These are phyloP conservation scores for Cicer pinnatifidum DNA, from an alignment of 306 rosid species.

Conservation along the genomic window DNA sequence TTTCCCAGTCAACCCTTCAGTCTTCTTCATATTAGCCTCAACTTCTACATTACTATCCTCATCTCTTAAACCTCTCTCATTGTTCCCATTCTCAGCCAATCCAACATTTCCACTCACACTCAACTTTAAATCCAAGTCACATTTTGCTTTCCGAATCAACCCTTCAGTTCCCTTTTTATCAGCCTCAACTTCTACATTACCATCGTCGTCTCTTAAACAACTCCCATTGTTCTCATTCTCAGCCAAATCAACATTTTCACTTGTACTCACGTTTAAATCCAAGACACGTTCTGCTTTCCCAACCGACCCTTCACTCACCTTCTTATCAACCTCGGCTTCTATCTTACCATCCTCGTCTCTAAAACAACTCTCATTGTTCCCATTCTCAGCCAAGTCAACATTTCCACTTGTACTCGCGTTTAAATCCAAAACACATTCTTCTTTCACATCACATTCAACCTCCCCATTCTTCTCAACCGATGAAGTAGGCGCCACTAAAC, in stretches of 20 bases:
- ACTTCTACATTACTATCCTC: neutral
- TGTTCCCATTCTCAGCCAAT: constrained; percentile 48
- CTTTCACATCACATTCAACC: constrained; percentile 37
- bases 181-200: constrained; percentile 15
- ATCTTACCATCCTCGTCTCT: neutral
- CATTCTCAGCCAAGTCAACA: constrained; percentile 52
- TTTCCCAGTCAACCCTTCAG: neutral
- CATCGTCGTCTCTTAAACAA: neutral
- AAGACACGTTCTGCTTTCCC: constrained; percentile 44
- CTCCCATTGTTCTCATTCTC: constrained; percentile 48
- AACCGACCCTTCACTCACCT: neutral
- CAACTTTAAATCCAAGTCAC: constrained; percentile 45
- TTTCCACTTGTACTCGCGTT: constrained; percentile 39
- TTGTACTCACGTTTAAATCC: constrained; percentile 41
- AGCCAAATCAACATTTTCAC: constrained; percentile 49
- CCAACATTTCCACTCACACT: constrained; percentile 47
- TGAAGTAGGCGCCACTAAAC: neutral
- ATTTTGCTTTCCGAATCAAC: constrained; percentile 36
- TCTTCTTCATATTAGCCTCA: constrained; percentile 30
- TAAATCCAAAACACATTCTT: constrained; percentile 46
- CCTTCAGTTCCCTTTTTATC: constrained; percentile 20
- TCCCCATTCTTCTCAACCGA: neutral
- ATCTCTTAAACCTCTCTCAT: constrained; percentile 33
- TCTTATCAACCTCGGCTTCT: constrained; percentile 37
- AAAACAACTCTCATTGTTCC: constrained; percentile 42